Evolutionary conservation across 1,284 basidiomycete species (phyloP).

Genomic region (Ceraceosorus guamensis): DNA sequence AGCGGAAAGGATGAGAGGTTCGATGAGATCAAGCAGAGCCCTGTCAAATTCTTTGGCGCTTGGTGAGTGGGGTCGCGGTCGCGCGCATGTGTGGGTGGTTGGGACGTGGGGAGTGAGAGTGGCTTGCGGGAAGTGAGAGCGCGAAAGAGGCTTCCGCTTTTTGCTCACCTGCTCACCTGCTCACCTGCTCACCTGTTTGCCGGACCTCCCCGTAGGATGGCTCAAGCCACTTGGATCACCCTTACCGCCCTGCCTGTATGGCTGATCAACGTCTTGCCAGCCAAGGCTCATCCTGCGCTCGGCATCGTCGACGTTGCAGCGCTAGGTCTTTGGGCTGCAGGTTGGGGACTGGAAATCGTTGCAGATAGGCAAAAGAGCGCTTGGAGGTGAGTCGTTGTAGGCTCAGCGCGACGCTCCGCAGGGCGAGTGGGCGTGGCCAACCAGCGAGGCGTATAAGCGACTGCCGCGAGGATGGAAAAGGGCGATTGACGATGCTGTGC

Average conservation of each 20-base stretch:
- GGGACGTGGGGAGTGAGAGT: neutral
- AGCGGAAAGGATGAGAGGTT: constrained; percentile 62
- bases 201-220: constrained; percentile 52
- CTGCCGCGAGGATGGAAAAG: too few relatives aligned
- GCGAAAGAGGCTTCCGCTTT: too few relatives aligned
- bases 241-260: constrained; percentile 56
- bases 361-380: constrained; percentile 62
- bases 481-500: too few relatives aligned
- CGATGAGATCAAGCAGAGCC: constrained; percentile 62
- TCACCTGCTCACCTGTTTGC: too few relatives aligned
- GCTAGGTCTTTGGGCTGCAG: constrained; percentile 56
- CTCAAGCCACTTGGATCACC: constrained; percentile 67
- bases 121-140: too few relatives aligned
- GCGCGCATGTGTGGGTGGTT: neutral
- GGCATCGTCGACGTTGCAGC: constrained; percentile 58
- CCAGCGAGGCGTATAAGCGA: too few relatives aligned
- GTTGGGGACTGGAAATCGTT: constrained; percentile 31
- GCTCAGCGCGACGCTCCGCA: too few relatives aligned
- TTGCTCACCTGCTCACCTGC: too few relatives aligned
- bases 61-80: constrained; percentile 54
- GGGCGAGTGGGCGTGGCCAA: too few relatives aligned
- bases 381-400: constrained; percentile 60
- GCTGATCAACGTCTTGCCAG: constrained; percentile 60
- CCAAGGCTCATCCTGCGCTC: constrained; percentile 57
- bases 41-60: constrained; percentile 58